phyloP scores from a whole-genome alignment of 257 asterid species.

The Nicotiana benthamiana region DNA sequence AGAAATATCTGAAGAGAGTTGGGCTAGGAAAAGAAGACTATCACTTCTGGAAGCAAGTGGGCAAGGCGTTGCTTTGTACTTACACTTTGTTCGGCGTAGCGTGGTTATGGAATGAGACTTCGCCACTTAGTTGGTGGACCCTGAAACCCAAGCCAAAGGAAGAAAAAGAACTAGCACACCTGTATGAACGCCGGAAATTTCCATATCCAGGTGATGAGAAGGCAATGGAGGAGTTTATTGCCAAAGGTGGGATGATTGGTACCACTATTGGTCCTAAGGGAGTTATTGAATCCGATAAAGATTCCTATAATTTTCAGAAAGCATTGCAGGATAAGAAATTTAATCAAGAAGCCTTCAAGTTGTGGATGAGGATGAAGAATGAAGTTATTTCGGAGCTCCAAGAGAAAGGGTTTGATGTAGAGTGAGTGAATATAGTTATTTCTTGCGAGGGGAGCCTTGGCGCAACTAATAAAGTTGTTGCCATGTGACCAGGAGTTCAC shows the following conservation, averaged over 20 bases:
- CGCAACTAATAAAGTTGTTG: too few species aligned
- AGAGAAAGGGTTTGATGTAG: conserved; percentile 60
- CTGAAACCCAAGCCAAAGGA: conserved; percentile 80
- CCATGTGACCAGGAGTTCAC: too few species aligned
- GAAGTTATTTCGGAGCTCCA: conserved; percentile 72
- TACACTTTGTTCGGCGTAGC: conserved; percentile 63
- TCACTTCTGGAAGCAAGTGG: conserved; percentile 88
- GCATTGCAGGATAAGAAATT: conserved; percentile 82
- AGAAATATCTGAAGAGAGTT: conserved; percentile 49
- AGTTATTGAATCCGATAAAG: conserved; percentile 50
- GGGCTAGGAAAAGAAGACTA: conserved; percentile 88
- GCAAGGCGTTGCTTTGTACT: conserved; percentile 67
- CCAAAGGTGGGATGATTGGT: conserved; percentile 96
- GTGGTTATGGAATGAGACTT: conserved; percentile 79
- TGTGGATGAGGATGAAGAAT: conserved; percentile 86
- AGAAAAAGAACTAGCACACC: conserved; percentile 76
- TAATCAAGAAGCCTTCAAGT: conserved; percentile 77
- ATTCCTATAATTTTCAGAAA: conserved; percentile 54
- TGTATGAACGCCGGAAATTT: conserved; percentile 65
- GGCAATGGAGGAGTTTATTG: conserved; percentile 83
- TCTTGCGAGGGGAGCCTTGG: too few species aligned
- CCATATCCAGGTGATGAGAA: conserved; percentile 89
- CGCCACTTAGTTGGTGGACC: conserved; percentile 96
- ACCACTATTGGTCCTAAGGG: conserved; percentile 94
- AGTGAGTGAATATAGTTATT: not conserved